Base-by-base conservation (phyloP, 768 basidiomycete species). In the Pleurotus djamor region DNA sequence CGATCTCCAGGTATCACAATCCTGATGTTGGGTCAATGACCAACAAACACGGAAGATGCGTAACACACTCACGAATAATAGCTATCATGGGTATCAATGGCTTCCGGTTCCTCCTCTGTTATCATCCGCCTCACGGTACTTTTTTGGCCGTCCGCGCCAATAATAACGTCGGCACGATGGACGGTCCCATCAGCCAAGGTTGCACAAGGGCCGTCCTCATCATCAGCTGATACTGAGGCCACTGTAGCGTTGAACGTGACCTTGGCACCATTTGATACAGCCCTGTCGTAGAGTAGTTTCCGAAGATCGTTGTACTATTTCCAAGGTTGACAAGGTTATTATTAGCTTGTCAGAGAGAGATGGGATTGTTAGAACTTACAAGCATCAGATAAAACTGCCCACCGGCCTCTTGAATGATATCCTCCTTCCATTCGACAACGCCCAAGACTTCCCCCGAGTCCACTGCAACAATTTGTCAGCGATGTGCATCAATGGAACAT, bases 351-450 rank as follows among this genome's bases (percentile, higher is more conserved):
- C 49, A 48, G 45, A 59, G 45, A 12, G 36, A 9, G 14, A 50
- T 41, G 34, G 60, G 21, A 28, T 28, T 28, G 21, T 28, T 28
- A 28, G 21, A 28, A 69, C 78, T 59, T 67, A 82, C 82, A 60
- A 80, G 77, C 68, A 82, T 78, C 36, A 83, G 67, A 32, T 82
- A 70, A 61, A 80, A 84, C 5, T 78, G 76, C 2, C 78, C 82
- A 4, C 82, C 79, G 2, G 77, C 76, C 63, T 80, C 78, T 44
- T 71, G 65, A 58, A 85, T 73, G 49, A 83, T 73, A 55, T 78
- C 77, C 50, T 78, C 75, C 61, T 79, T 75, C 82, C 82, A 85
- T 58, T 74, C 68, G 4, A 82, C 76, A n/a, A 57, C 60, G 4
- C 83, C 81, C 2, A 81, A 49, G 6, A 71, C 58, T 52, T 79